Percentiles rank a stretch among this genome's conserved stretches.
Evolutionary conservation across 2,329 filamentous ascomycete genomes (phyloP).

Genomic region (Gyromitra esculenta): DNA sequence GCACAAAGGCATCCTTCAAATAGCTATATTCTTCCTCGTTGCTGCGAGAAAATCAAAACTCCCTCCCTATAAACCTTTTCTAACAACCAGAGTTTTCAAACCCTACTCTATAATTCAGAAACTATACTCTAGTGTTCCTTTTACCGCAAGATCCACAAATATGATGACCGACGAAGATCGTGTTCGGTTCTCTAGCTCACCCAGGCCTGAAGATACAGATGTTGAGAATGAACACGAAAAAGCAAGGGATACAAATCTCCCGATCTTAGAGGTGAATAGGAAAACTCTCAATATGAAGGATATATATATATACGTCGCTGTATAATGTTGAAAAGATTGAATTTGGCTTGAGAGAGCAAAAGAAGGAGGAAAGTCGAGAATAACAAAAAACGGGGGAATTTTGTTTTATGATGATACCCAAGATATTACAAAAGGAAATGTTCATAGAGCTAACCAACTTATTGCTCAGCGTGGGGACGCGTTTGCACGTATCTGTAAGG

Average conservation of each 20-base stretch:
- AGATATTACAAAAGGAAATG: constrained; percentile 15
- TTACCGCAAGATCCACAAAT: neutral
- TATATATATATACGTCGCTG: neutral
- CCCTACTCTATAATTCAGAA: neutral
- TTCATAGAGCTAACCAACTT: constrained; percentile 47
- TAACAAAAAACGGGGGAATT: neutral
- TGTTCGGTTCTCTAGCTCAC: constrained; percentile 15
- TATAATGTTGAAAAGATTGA: neutral
- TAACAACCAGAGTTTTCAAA: neutral
- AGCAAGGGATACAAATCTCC: constrained; percentile 39
- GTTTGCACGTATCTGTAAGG: constrained; percentile 43
- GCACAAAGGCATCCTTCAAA: constrained; percentile 24
- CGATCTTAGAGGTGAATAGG: constrained; percentile 52
- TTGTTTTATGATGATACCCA: constrained; percentile 7
- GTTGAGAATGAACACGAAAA: constrained; percentile 25
- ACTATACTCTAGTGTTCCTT: neutral
- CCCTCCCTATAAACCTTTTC: neutral
- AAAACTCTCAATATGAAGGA: constrained; percentile 43
- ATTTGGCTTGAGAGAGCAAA: neutral
- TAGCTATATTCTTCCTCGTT: neutral
- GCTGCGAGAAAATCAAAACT: neutral
- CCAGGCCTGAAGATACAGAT: neutral
- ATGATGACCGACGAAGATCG: constrained; percentile 28
- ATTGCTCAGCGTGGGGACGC: constrained; percentile 46
- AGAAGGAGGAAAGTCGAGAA: neutral